Evolutionary conservation across 768 basidiomycete species (phyloP).

Genomic region (Trametes gibbosa): DNA sequence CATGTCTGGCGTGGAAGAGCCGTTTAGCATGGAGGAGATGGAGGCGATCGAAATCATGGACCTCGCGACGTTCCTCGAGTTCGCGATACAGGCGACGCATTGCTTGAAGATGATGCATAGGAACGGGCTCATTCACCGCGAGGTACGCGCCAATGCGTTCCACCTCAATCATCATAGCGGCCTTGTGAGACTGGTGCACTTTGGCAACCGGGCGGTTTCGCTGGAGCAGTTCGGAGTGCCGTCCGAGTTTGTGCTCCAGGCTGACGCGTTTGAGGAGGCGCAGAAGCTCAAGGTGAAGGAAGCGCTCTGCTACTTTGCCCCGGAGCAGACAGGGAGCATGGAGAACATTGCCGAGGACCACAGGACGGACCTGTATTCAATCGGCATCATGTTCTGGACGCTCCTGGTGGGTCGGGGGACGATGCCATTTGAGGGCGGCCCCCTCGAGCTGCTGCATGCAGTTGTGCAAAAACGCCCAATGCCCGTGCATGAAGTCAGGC

Average conservation of each 20-base stretch:
- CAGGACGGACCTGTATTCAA: constrained; percentile 69
- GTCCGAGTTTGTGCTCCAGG: constrained; percentile 60
- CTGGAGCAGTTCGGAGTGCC: constrained; percentile 71
- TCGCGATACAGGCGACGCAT: constrained; percentile 72
- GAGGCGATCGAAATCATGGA: constrained; percentile 73
- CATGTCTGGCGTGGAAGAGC: constrained; percentile 49
- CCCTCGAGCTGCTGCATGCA: constrained; percentile 62
- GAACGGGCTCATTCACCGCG: constrained; percentile 61
- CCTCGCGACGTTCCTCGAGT: constrained; percentile 75
- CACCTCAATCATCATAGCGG: constrained; percentile 70
- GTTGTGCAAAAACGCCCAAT: constrained; percentile 73
- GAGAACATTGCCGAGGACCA: constrained; percentile 73
- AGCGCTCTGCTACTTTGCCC: constrained; percentile 68
- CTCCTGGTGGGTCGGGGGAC: constrained; percentile 62
- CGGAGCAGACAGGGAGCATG: constrained; percentile 73
- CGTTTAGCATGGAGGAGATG: constrained; percentile 47
- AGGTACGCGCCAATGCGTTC: constrained; percentile 78
- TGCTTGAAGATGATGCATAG: constrained; percentile 65
- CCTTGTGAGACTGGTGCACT: constrained; percentile 68
- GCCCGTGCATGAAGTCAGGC: constrained; percentile 71
- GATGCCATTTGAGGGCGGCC: constrained; percentile 39
- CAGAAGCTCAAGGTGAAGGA: constrained; percentile 73
- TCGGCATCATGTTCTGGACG: constrained; percentile 74
- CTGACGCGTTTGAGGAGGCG: constrained; percentile 48
- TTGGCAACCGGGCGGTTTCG: constrained; percentile 71